phyloP scores from a whole-genome alignment of 208 protist genomes.

The Wallacemonas rigidus region DNA sequence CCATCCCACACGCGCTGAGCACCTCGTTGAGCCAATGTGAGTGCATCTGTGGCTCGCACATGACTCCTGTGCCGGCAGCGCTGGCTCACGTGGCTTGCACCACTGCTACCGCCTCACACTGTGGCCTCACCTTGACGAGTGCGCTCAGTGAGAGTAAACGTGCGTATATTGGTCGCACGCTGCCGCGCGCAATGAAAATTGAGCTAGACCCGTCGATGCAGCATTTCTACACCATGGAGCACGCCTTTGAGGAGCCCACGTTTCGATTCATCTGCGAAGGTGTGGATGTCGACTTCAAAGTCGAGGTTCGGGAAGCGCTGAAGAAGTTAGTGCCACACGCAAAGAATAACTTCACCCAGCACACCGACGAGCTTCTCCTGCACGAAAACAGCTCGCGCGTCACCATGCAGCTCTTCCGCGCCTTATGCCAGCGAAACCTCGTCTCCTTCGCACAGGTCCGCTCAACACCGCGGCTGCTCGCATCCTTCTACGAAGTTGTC shows the following conservation, averaged over 20 bases:
- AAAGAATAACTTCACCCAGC: conserved; percentile 58
- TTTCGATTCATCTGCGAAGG: conserved; percentile 87
- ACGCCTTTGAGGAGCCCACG: conserved; percentile 86
- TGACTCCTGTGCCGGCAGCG: no score
- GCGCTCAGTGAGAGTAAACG: conserved; percentile 13
- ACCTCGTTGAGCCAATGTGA: no score
- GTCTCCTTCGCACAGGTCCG: conserved; percentile 83
- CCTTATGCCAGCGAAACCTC: conserved; percentile 51
- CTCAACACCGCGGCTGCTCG: conserved; percentile 69
- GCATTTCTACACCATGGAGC: conserved; percentile 67
- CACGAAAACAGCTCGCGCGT: conserved; percentile 20
- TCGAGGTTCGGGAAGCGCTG: conserved; percentile 71
- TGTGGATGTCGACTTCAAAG: conserved; percentile 81
- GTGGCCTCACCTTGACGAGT: no score
- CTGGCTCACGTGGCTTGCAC: no score
- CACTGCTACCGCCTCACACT: no score
- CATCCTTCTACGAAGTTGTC: conserved; percentile 76
- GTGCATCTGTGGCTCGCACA: no score
- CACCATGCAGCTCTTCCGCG: conserved; percentile 62
- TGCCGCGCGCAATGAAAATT: conserved; percentile 21
- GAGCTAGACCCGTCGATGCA: conserved; percentile 51
- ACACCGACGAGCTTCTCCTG: conserved; percentile 5
- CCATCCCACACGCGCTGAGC: no score
- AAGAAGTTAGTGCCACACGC: conserved; percentile 45
- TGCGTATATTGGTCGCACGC: conserved; percentile 28